Evolutionary conservation across 345 rosid species (phyloP), one percentile per base, ranked within the genome.

Genomic region (Aquilaria sinensis): DNA sequence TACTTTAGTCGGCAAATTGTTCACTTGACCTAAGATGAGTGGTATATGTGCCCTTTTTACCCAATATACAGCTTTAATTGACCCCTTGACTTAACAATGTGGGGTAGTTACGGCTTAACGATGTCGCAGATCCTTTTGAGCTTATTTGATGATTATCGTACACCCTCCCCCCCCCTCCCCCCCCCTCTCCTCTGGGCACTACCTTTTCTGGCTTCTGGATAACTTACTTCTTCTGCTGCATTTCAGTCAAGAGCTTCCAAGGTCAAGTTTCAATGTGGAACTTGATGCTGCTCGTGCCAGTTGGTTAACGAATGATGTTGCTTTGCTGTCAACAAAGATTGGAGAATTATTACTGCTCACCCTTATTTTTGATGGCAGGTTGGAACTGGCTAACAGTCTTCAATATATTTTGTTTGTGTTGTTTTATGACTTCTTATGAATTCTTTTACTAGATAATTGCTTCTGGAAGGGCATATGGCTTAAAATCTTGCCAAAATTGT

Each of bases 361-460:
- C 57, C 91, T 94, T 77, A 85, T 90, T 75, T 94, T 86, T 80
- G 95, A 90, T 74, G 97, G 99, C 62, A 84, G 97, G 99, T 90
- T 70, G 63, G 69, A 63, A 47, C 32, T 53, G 31, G 53, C 43
- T 23, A 47, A 52, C 57, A 55, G 31, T 29, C 23, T 56, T 30
- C 46, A 12, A 13, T 52, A 52, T 54, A 29, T 43, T 14, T 52
- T 70, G 23, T 23, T 62, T 63, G 45, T 7, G 32, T 53, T 33
- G 2, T 51, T 47, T 60, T 11, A 56, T 51, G 29, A 47, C 15
- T 65, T 58, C 45, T 33, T 52, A 31, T 12, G 43, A 37, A 37
- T 37, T 37, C 43, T 23, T 1, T 23, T 23, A 23, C 23, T 23
- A 23, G 23, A 23, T 23, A 23, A 37, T 37, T 37, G 43, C 43